These are phyloP conservation scores for Pseudogymnoascus pannorum DNA, from an alignment of 2,329 filamentous ascomycete species.

Conservation along the genomic window DNA sequence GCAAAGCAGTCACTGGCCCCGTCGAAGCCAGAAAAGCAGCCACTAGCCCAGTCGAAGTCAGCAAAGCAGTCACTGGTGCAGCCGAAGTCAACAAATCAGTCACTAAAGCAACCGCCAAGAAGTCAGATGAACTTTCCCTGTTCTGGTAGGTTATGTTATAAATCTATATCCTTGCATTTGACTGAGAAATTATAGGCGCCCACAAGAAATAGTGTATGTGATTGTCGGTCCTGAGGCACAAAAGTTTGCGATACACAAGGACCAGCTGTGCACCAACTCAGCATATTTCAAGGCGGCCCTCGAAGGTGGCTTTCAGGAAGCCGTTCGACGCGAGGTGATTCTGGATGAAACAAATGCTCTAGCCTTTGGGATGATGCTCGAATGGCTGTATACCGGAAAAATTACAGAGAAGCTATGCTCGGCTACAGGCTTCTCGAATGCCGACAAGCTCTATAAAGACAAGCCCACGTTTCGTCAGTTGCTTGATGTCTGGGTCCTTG, in stretches of 20 bases:
- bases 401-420: not conserved
- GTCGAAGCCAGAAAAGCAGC: too few relatives aligned
- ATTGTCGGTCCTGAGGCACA: slow-evolving; percentile 10
- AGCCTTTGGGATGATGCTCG: slow-evolving; percentile 14
- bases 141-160: not conserved
- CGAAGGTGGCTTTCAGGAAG: slow-evolving; percentile 12
- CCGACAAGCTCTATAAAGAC: not conserved
- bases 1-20: too few relatives aligned
- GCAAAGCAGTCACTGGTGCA: too few relatives aligned
- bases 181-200: not conserved
- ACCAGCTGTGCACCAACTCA: slow-evolving; percentile 16
- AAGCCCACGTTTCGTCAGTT: not conserved
- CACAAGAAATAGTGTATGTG: slow-evolving; percentile 12
- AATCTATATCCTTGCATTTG: too few relatives aligned
- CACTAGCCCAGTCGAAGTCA: too few relatives aligned
- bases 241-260: slow-evolving; percentile 18
- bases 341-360: slow-evolving; percentile 1
- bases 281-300: slow-evolving; percentile 18
- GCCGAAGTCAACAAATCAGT: too few relatives aligned
- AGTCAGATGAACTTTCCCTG: not conserved
- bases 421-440: not conserved
- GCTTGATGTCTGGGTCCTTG: not conserved
- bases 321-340: slow-evolving; percentile 10
- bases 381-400: slow-evolving; percentile 14
- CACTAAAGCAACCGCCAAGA: not conserved